A percentile compares a stretch with the other conserved stretches of the same genome.
phyloP scores from a whole-genome alignment of 208 protist species.

The Trypanosoma boissoni region DNA sequence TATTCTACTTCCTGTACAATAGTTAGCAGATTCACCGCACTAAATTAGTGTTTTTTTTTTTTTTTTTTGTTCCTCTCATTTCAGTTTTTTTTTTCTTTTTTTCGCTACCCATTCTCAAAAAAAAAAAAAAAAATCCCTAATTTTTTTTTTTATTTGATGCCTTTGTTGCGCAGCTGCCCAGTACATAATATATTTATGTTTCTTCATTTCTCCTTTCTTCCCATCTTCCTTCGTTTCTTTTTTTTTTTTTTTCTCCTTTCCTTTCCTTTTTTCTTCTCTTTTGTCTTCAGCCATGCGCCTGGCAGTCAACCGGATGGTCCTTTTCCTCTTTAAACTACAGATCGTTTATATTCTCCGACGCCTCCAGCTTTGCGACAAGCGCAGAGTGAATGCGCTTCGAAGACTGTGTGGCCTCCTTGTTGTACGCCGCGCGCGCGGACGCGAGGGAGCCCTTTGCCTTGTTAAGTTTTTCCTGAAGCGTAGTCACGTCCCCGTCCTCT shows the following conservation, averaged over 20 bases:
- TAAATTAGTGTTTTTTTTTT: constrained; percentile 1
- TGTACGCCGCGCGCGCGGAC: constrained; percentile 43
- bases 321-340: too few species aligned
- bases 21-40: not conserved
- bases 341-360: too few species aligned
- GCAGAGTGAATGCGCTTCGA: constrained; percentile 14
- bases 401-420: constrained; percentile 31
- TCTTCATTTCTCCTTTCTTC: not conserved
- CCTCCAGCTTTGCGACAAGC: not conserved
- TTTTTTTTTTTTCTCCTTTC: constrained; percentile 2
- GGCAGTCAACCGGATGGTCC: too few species aligned
- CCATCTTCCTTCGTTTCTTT: constrained; percentile 3
- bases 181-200: not conserved
- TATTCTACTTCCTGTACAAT: too few species aligned
- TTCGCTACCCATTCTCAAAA: not conserved
- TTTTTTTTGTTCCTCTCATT: not conserved
- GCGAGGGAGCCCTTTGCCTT: constrained; percentile 26
- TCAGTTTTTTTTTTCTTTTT: constrained; percentile 14
- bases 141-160: constrained; percentile 4
- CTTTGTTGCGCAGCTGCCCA: not conserved
- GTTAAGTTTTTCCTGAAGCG: constrained; percentile 25
- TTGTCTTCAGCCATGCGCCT: not conserved
- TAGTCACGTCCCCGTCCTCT: constrained; percentile 35
- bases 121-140: constrained; percentile 1
- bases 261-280: not conserved